These are phyloP conservation scores for Lepidium africanum DNA, from an alignment of 345 rosid genomes.

Conservation along the genomic window DNA sequence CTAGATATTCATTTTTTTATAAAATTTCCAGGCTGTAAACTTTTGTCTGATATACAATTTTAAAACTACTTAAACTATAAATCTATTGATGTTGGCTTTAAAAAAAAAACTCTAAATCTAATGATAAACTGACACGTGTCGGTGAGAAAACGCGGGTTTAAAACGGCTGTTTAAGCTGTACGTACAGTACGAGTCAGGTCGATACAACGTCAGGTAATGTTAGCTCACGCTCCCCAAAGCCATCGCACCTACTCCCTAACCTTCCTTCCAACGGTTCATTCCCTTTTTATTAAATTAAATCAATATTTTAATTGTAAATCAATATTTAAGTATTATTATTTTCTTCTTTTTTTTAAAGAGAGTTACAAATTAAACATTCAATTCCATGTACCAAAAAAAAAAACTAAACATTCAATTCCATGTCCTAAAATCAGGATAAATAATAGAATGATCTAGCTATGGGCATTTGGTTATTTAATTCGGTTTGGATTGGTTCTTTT, in stretches of 20 bases:
- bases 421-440: too few relatives aligned
- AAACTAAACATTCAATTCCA: too few relatives aligned
- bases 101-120: conserved; percentile 17
- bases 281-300: too few relatives aligned
- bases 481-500: too few relatives aligned
- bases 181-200: conserved; percentile 23
- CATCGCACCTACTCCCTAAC: conserved; percentile 13
- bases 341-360: too few relatives aligned
- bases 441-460: too few relatives aligned
- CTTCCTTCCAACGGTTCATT: conserved; percentile 7
- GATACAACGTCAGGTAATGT: background rate
- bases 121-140: background rate
- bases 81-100: too few relatives aligned
- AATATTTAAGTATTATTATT: too few relatives aligned
- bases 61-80: conserved; percentile 1
- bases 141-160: background rate
- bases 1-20: background rate
- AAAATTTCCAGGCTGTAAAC: conserved; percentile 13
- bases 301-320: too few relatives aligned
- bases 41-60: background rate
- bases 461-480: too few relatives aligned
- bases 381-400: too few relatives aligned
- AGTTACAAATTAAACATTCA: too few relatives aligned
- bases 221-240: background rate
- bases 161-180: background rate